Conservation (phyloP, 1,284 basidiomycete genomes). For the Omphalotus olearius region DNA sequence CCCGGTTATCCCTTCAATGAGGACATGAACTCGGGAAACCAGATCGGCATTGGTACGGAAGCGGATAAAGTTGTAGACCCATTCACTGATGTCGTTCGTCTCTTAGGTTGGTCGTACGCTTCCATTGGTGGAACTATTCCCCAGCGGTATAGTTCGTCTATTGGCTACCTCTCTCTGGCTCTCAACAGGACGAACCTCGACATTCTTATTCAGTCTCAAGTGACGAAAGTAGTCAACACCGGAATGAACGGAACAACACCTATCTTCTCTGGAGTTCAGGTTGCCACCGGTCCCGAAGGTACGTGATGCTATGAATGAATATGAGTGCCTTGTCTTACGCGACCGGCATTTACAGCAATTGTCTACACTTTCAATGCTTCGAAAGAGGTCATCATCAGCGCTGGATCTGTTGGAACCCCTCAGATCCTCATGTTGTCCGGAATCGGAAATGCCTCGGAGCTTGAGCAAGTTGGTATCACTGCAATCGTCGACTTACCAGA, state of each 20-base stretch:
- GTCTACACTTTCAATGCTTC: slow-evolving; percentile 17
- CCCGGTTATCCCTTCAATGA: neutral
- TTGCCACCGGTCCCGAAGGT: neutral
- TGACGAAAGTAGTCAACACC: slow-evolving; percentile 10
- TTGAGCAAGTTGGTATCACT: slow-evolving; percentile 11
- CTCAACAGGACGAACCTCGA: slow-evolving; percentile 20
- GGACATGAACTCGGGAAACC: slow-evolving; percentile 1
- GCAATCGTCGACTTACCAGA: slow-evolving; percentile 15
- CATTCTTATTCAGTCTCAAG: slow-evolving; percentile 19
- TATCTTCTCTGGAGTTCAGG: neutral
- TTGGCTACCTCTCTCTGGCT: slow-evolving; percentile 19
- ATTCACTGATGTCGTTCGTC: neutral
- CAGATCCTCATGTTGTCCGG: slow-evolving; percentile 16
- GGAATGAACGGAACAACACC: neutral
- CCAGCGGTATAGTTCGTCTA: slow-evolving; percentile 19
- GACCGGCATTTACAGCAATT: slow-evolving; percentile 4
- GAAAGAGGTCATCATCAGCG: slow-evolving; percentile 25
- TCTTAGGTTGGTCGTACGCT: slow-evolving; percentile 19
- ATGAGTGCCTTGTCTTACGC: too few relatives aligned
- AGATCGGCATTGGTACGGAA: neutral
- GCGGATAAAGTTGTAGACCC: neutral
- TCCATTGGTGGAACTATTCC: slow-evolving; percentile 10
- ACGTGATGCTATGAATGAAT: neutral
- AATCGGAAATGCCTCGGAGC: slow-evolving; percentile 14
- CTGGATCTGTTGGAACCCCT: slow-evolving; percentile 17